These are phyloP conservation scores for Oryza brachyantha DNA, from an alignment of 176 grass and related monocot genomes.

Conservation along the genomic window DNA sequence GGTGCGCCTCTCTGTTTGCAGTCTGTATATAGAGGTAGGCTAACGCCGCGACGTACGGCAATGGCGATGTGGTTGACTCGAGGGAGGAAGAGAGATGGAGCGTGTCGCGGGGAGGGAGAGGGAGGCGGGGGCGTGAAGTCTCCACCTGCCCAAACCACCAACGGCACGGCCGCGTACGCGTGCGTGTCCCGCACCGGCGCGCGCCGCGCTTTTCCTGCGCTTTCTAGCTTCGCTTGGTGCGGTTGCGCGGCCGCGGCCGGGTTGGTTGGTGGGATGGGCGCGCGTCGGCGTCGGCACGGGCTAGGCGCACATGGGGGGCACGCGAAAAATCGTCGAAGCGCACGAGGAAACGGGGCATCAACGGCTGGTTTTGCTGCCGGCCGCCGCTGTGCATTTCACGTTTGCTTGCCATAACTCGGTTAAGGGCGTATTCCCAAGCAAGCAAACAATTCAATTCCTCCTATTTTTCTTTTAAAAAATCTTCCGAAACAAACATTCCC, in stretches of 20 bases:
- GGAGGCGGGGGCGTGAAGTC: constrained; percentile 37
- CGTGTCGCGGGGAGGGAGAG: constrained; percentile 17
- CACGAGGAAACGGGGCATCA: background rate
- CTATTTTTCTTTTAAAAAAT: too few species aligned
- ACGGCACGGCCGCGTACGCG: constrained; percentile 4
- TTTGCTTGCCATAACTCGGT: too few species aligned
- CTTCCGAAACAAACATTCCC: too few species aligned
- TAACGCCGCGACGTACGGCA: too few species aligned
- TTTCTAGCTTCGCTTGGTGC: background rate
- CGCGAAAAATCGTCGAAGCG: background rate
- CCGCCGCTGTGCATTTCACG: too few species aligned
- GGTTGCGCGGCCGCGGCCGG: background rate
- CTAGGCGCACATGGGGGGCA: background rate
- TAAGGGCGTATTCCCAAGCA: too few species aligned
- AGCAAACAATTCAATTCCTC: too few species aligned
- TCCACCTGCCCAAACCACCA: constrained; percentile 33
- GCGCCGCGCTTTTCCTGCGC: background rate
- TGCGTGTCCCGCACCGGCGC: too few species aligned
- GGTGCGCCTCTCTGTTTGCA: too few species aligned
- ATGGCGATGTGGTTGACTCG: background rate
- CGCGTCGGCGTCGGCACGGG: constrained; percentile 4
- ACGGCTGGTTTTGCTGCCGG: background rate
- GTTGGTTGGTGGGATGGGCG: constrained; percentile 24
- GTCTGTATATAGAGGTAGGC: constrained; percentile 31
- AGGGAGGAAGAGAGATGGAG: constrained; percentile 17